Conservation (phyloP, 768 basidiomycete species). For the Boletus edulis region DNA sequence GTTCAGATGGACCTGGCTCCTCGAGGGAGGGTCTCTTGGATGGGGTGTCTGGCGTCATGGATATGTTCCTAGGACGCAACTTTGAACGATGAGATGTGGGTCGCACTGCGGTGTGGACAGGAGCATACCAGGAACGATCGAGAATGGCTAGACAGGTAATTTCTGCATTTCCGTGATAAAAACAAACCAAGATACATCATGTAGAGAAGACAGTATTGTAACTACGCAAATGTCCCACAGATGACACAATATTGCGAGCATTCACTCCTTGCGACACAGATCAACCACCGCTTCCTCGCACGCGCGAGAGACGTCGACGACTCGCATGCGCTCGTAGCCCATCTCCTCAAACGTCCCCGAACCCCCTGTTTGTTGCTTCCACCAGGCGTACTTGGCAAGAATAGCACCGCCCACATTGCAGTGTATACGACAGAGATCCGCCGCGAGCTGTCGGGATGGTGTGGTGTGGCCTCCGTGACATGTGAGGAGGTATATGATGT, state of each 20-base stretch:
- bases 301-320: conserved; percentile 1
- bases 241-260: too few relatives aligned
- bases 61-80: background rate
- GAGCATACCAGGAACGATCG: background rate
- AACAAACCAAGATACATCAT: conserved; percentile 1
- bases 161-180: conserved; percentile 8
- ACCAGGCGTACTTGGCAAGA: conserved; percentile 10
- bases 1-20: background rate
- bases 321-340: conserved; percentile 3
- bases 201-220: too few relatives aligned
- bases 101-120: background rate
- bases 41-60: background rate
- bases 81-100: background rate
- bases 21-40: conserved; percentile 8
- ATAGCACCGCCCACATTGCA: conserved; percentile 6
- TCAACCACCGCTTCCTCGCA: conserved; percentile 4
- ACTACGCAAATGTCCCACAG: too few relatives aligned
- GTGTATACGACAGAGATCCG: too few relatives aligned
- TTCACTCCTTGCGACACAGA: background rate
- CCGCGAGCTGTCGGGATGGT: conserved; percentile 7
- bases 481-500: too few relatives aligned
- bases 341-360: conserved; percentile 4
- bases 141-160: too few relatives aligned
- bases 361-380: conserved; percentile 2
- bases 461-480: too few relatives aligned